Evolutionary conservation across 805 yeast species (phyloP).

Genomic region (Wickerhamomyces alni): DNA sequence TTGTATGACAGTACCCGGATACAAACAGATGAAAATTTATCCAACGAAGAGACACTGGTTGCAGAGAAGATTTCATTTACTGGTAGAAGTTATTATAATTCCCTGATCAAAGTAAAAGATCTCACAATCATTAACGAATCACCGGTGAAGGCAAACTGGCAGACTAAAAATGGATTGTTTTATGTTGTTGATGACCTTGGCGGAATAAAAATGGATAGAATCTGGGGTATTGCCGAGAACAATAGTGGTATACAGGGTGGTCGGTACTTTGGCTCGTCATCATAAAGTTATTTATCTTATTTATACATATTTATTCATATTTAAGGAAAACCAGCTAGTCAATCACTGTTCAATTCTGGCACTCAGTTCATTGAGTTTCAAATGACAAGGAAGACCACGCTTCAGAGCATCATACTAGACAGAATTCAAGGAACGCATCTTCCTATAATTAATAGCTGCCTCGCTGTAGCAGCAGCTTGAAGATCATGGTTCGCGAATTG

Average conservation of each 20-base stretch:
- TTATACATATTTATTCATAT: background rate
- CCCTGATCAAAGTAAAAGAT: conserved; percentile 44
- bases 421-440: no score
- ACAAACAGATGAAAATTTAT: conserved; percentile 59
- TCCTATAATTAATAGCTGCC: no score
- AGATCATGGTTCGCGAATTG: no score
- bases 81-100: conserved; percentile 62
- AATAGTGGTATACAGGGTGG: conserved; percentile 67
- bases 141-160: conserved; percentile 45
- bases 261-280: conserved; percentile 31
- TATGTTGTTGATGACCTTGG: conserved; percentile 72
- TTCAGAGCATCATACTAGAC: no score
- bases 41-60: conserved; percentile 56
- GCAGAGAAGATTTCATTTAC: conserved; percentile 62
- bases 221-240: conserved; percentile 77
- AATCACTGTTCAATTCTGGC: no score
- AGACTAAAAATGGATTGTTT: conserved; percentile 31
- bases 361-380: no score
- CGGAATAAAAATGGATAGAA: conserved; percentile 76
- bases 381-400: no score
- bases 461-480: no score
- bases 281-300: background rate
- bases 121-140: conserved; percentile 36
- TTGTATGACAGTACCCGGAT: conserved; percentile 54
- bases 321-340: no score